Evolutionary conservation across 768 basidiomycete genomes (phyloP).

Genomic region (Punctularia strigosozonata): DNA sequence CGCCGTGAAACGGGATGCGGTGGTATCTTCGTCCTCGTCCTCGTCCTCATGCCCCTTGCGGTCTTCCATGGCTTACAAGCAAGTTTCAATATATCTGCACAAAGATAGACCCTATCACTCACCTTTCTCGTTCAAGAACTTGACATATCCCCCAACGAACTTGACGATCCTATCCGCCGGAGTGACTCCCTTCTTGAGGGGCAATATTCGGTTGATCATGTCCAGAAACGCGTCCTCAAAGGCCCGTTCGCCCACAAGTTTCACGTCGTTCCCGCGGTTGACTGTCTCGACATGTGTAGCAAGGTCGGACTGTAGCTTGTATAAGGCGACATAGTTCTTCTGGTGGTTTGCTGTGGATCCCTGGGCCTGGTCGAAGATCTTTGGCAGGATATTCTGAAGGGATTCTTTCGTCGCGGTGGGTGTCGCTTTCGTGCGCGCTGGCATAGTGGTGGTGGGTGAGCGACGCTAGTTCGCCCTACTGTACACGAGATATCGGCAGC

Average conservation of each 20-base stretch:
- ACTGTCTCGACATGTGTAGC: slow-evolving; percentile 17
- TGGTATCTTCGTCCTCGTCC: slow-evolving; percentile 44
- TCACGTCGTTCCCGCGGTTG: slow-evolving; percentile 14
- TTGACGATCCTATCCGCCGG: slow-evolving; percentile 35
- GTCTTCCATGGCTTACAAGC: slow-evolving; percentile 22
- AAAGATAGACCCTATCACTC: slow-evolving; percentile 5
- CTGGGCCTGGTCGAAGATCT: slow-evolving; percentile 34
- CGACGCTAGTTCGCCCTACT: too few species aligned
- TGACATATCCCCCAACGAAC: slow-evolving; percentile 34
- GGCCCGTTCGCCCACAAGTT: slow-evolving; percentile 31
- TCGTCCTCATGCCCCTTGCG: slow-evolving; percentile 10
- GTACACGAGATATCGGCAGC: too few species aligned
- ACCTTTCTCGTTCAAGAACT: slow-evolving; percentile 34
- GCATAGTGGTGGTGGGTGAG: too few species aligned
- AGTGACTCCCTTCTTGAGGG: slow-evolving; percentile 35
- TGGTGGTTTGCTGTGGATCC: slow-evolving; percentile 31
- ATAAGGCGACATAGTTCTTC: slow-evolving; percentile 34
- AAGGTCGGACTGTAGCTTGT: slow-evolving; percentile 29
- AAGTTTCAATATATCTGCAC: slow-evolving; percentile 11
- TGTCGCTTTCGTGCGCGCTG: too few species aligned
- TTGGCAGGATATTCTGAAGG: too few species aligned
- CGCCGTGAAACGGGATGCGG: slow-evolving; percentile 55
- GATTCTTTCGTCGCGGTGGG: too few species aligned
- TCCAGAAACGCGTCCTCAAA: slow-evolving; percentile 32
- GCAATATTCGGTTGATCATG: slow-evolving; percentile 28